Evolutionary conservation across 768 basidiomycete genomes (phyloP), one percentile per base, ranked within the genome.

Genomic region (Termitomyces sp.): DNA sequence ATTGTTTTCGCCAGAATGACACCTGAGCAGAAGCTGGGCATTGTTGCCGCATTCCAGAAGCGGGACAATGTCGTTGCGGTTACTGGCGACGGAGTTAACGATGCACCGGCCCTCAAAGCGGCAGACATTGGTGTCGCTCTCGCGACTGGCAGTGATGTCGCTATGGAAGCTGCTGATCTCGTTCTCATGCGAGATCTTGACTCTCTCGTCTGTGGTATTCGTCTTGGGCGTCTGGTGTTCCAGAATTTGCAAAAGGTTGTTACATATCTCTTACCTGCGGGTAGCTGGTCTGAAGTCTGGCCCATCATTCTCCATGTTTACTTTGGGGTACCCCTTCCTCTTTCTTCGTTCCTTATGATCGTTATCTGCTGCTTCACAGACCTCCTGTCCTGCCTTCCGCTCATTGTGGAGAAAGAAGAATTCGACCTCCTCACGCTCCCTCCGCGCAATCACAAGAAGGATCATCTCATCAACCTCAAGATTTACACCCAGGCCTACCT

Each of bases 231-330:
- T 39, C 68, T 82, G 42, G 79, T 83, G 0, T 85, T 85, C 59
- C 81, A 84, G 63, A 86, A 86, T 62, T 63, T 86, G 56, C 77
- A 81, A 77, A 78, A 83, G 75, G 69, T 79, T 44, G 75, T 76
- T 18, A 62, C 76, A n/a, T 76, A 78, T 58, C 65, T 80, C 9
- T 74, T 79, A 67, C 79, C 79, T 11, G 77, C 80, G n/a, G 81
- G 82, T n/a, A n/a, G 79, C 22, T 87, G 84, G 72, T 79, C 82
- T 18, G 83, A 86, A 62, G 78, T 84, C 58, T 78, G 83, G 73
- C 75, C 73, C 0, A 81, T 87, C 54, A 72, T 86, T 12, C 59
- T 78, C 49, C 85, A 84, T 58, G 81, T 84, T 39, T 69, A 85
- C 63, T 67, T 85, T 31, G 85, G 85, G 54, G 80, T 86, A 66